A percentile compares a stretch with the other conserved stretches of the same genome.
Evolutionary conservation across 805 yeast species (phyloP).

Genomic region (Schwanniomyces occidentalis): DNA sequence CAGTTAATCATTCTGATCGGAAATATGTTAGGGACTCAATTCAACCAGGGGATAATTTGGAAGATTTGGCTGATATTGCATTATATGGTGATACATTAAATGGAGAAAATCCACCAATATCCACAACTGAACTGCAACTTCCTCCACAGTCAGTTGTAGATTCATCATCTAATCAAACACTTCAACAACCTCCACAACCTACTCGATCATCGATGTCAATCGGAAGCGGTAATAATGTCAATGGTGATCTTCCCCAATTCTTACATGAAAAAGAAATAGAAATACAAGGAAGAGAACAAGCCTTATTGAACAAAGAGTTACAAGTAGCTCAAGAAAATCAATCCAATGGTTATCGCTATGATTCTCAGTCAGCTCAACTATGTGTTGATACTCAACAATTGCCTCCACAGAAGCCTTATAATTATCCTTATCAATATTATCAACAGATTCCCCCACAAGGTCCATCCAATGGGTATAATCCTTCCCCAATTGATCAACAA

Average conservation of each 20-base stretch:
- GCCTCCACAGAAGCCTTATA: constrained; percentile 6
- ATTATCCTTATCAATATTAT: constrained; percentile 6
- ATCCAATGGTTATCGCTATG: background rate
- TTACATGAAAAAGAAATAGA: constrained; percentile 23
- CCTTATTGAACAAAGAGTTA: constrained; percentile 15
- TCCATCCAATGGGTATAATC: constrained; percentile 6
- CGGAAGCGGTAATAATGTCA: no score
- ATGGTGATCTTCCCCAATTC: constrained; percentile 13
- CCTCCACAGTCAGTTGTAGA: background rate
- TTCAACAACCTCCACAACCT: constrained; percentile 3
- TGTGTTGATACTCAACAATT: constrained; percentile 6
- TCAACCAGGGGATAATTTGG: constrained; percentile 23
- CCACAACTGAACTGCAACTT: background rate
- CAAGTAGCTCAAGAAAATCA: background rate
- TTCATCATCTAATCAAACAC: background rate
- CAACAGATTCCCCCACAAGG: constrained; percentile 3
- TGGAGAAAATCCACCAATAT: constrained; percentile 18
- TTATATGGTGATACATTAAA: constrained; percentile 36
- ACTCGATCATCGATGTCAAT: no score
- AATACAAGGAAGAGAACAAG: constrained; percentile 27
- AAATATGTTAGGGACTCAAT: constrained; percentile 16
- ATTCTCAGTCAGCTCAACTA: background rate
- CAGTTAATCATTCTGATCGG: constrained; percentile 1
- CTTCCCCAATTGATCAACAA: constrained; percentile 23
- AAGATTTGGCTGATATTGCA: constrained; percentile 40